Evolutionary conservation across 2,329 filamentous ascomycete genomes (phyloP), one percentile per base, ranked within the genome.

Genomic region (Neurospora sp.): DNA sequence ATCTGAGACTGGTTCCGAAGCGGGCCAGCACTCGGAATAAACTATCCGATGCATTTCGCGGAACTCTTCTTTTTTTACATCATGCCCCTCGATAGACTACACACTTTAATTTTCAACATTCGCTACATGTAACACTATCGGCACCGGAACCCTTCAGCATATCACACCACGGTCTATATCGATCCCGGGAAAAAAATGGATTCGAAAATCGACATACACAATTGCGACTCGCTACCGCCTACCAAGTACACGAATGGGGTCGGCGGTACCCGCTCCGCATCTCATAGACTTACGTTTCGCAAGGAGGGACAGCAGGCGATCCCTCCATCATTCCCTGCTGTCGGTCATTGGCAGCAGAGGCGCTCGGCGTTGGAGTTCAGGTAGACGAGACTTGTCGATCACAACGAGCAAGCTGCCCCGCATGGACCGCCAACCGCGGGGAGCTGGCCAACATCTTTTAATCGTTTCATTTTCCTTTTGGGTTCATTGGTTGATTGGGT

Each of bases 1-100:
- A 66, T 89, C 88, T 2, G 88, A 89, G 73, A 84, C 87, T 36
- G 88, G 87, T 37, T 89, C 87, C 6, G 87, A 89, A 75, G 52
- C 52, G 28, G 87, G 88, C 71, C 86, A 87, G 72, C 84, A 89
- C 69, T 89, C 87, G 1, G 87, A 88, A 71, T 88, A 80, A 74
- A 39, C 46, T 40, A 38, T 41, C 40, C 66, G 38, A 70, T 70
- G 65, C 62, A 67, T 72, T 37, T 41, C 38, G 52, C 67, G 52
- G 46, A 46, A 66, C 43, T 37, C 69, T 17, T 38, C n/a, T 37
- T 66, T 66, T 71, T 68, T 67, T 69, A 65, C 17, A 66, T 70
- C 71, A 66, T 71, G 69, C 70, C 67, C 68, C 46, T 66, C 71
- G 69, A 76, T 75, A 74, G 74, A 77, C 70, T 74, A 74, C 73